A percentile compares a stretch with the other conserved stretches of the same genome.
phyloP scores from a whole-genome alignment of 352 stramenopile species.

The Globisporangium camurandrum region DNA sequence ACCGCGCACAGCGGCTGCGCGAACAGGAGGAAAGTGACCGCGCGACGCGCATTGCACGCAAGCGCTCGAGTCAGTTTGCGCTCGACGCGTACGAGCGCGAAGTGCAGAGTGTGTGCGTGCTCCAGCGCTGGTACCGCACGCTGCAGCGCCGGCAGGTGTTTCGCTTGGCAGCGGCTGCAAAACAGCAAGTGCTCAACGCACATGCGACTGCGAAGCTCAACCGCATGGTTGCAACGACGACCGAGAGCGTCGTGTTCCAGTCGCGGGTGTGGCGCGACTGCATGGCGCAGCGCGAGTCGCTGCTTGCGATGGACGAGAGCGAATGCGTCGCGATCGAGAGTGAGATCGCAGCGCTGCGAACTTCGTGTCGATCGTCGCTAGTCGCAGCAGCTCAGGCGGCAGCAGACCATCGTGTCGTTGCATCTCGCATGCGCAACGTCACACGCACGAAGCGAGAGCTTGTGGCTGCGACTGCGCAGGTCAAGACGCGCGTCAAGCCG shows the following conservation, averaged over 20 bases:
- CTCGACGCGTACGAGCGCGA: slow-evolving; percentile 40
- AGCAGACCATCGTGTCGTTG: slow-evolving; percentile 23
- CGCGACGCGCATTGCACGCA: slow-evolving; percentile 43
- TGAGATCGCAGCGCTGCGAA: slow-evolving; percentile 40
- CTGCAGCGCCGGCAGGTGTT: slow-evolving; percentile 55
- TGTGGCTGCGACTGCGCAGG: slow-evolving; percentile 14
- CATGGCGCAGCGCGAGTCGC: slow-evolving; percentile 33
- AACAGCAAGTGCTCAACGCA: slow-evolving; percentile 11
- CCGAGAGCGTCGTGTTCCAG: slow-evolving; percentile 49
- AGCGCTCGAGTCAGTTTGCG: slow-evolving; percentile 50
- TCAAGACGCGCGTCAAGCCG: slow-evolving; percentile 53
- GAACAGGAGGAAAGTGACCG: slow-evolving; percentile 54
- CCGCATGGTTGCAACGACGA: slow-evolving; percentile 20
- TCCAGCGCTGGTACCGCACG: slow-evolving; percentile 63
- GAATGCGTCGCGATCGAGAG: slow-evolving; percentile 31
- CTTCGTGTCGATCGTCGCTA: slow-evolving; percentile 34
- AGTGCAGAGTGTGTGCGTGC: slow-evolving; percentile 22
- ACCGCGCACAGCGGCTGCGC: slow-evolving; percentile 31
- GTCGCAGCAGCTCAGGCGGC: slow-evolving; percentile 28
- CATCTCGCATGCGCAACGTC: slow-evolving; percentile 29
- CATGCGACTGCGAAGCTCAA: slow-evolving; percentile 29
- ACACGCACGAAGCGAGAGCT: slow-evolving; percentile 16
- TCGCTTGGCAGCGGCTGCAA: slow-evolving; percentile 21
- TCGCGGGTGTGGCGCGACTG: slow-evolving; percentile 64
- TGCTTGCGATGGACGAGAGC: slow-evolving; percentile 36